Percentiles rank a stretch among this genome's conserved stretches.
These are phyloP conservation scores for Xylariaceae sp. DNA, from an alignment of 2,329 filamentous ascomycete genomes.

Conservation along the genomic window DNA sequence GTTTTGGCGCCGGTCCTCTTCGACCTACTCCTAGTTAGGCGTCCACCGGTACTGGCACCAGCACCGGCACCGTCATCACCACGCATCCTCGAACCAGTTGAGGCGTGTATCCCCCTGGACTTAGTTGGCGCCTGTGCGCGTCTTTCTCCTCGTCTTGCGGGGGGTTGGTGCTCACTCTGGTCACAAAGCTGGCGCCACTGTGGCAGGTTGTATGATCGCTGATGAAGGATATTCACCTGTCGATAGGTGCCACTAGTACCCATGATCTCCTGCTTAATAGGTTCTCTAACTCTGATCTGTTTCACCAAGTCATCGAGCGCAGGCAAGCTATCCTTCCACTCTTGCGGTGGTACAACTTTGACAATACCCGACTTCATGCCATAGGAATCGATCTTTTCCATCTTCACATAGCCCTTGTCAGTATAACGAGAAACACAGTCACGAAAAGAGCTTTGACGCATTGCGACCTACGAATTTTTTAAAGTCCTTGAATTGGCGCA, in stretches of 20 bases:
- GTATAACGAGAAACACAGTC: slow-evolving; percentile 21
- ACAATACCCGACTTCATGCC: slow-evolving; percentile 97
- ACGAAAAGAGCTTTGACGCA: not conserved
- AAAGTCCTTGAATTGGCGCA: slow-evolving; percentile 93
- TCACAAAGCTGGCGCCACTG: slow-evolving; percentile 94
- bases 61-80: slow-evolving; percentile 33
- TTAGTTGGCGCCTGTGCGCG: slow-evolving; percentile 55
- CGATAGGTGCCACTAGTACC: slow-evolving; percentile 92
- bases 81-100: slow-evolving; percentile 36
- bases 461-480: slow-evolving; percentile 67
- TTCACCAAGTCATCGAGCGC: slow-evolving; percentile 81
- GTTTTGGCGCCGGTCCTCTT: slow-evolving; percentile 37
- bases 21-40: slow-evolving; percentile 35
- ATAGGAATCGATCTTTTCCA: slow-evolving; percentile 81
- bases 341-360: slow-evolving; percentile 86
- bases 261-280: slow-evolving; percentile 97
- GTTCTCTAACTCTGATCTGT: slow-evolving; percentile 87
- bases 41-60: slow-evolving; percentile 23
- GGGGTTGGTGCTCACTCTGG: slow-evolving; percentile 92
- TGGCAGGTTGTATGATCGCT: slow-evolving; percentile 90
- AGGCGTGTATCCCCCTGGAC: slow-evolving; percentile 37
- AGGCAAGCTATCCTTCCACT: slow-evolving; percentile 83
- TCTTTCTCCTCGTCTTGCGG: slow-evolving; percentile 79
- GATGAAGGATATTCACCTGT: slow-evolving; percentile 94
- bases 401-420: slow-evolving; percentile 39